Evolutionary conservation across 805 yeast species (phyloP).

Genomic region (Yarrowia sp.): DNA sequence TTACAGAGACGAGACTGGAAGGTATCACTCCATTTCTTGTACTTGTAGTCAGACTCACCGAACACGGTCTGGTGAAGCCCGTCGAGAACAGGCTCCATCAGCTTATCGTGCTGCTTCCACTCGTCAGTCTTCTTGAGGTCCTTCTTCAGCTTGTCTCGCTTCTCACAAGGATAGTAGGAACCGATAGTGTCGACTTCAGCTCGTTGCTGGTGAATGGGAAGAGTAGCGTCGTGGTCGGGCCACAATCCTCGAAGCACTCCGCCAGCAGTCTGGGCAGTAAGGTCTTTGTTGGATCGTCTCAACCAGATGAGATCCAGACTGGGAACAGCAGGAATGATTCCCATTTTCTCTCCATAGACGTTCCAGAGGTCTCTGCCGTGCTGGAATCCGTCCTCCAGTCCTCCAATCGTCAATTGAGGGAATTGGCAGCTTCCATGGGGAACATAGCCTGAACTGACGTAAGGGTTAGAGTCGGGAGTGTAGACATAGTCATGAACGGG

Average conservation of each 20-base stretch:
- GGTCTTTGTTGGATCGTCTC: constrained; percentile 45
- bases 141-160: constrained; percentile 47
- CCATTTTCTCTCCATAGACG: constrained; percentile 52
- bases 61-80: constrained; percentile 21
- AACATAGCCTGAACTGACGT: constrained; percentile 13
- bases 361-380: constrained; percentile 53
- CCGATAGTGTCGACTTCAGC: constrained; percentile 51
- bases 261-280: constrained; percentile 54
- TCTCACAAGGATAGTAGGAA: constrained; percentile 50
- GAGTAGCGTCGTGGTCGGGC: constrained; percentile 47
- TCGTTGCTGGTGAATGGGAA: constrained; percentile 50
- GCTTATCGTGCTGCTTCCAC: constrained; percentile 48
- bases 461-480: constrained; percentile 23
- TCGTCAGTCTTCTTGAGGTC: constrained; percentile 47
- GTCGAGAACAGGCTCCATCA: constrained; percentile 10
- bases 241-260: constrained; percentile 52
- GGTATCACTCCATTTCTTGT: constrained; percentile 55
- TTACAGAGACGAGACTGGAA: constrained; percentile 53
- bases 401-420: constrained; percentile 54
- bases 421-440: constrained; percentile 48
- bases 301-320: constrained; percentile 13
- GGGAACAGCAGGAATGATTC: constrained; percentile 52
- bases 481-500: constrained; percentile 25
- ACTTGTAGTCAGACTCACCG: constrained; percentile 20
- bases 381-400: constrained; percentile 52